These are phyloP conservation scores for Diaporthe sp. DNA, from an alignment of 2,329 filamentous ascomycete genomes.

Conservation along the genomic window DNA sequence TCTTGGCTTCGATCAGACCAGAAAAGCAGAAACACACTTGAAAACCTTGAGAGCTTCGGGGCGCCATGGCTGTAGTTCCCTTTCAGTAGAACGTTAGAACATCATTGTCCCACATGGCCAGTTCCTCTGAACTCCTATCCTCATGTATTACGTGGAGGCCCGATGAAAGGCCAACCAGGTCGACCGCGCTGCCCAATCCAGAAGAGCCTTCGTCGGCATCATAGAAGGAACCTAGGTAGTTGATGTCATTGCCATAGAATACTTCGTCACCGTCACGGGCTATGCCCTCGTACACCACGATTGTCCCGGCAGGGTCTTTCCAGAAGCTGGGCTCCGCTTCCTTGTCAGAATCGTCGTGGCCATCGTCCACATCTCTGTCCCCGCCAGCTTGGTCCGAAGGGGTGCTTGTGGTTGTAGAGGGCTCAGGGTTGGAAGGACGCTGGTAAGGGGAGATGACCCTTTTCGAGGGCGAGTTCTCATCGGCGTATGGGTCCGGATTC, in stretches of 20 bases:
- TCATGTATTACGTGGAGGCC: slow-evolving; percentile 28
- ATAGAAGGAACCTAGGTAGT: slow-evolving; percentile 31
- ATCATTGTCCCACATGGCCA: slow-evolving; percentile 26
- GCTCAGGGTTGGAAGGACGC: background rate
- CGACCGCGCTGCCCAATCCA: slow-evolving; percentile 18
- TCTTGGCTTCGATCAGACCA: background rate
- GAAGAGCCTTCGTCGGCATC: slow-evolving; percentile 27
- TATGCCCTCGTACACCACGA: slow-evolving; percentile 33
- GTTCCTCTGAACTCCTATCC: slow-evolving; percentile 17
- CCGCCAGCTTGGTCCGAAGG: background rate
- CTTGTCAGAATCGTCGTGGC: background rate
- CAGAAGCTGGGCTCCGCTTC: slow-evolving; percentile 3
- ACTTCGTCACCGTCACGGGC: slow-evolving; percentile 19
- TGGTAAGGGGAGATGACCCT: background rate
- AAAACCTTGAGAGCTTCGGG: fast-evolving
- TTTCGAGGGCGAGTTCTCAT: slow-evolving; percentile 13
- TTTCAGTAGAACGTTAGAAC: background rate
- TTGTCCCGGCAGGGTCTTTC: slow-evolving; percentile 24
- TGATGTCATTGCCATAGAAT: slow-evolving; percentile 30
- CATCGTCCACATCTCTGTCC: background rate
- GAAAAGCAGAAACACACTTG: background rate
- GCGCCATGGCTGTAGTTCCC: background rate
- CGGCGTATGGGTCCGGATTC: slow-evolving; percentile 24
- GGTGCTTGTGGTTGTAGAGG: background rate
- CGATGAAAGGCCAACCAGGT: background rate